These are phyloP conservation scores for Aspergillus quadrilineatus DNA, from an alignment of 2,329 filamentous ascomycete genomes.

Conservation along the genomic window DNA sequence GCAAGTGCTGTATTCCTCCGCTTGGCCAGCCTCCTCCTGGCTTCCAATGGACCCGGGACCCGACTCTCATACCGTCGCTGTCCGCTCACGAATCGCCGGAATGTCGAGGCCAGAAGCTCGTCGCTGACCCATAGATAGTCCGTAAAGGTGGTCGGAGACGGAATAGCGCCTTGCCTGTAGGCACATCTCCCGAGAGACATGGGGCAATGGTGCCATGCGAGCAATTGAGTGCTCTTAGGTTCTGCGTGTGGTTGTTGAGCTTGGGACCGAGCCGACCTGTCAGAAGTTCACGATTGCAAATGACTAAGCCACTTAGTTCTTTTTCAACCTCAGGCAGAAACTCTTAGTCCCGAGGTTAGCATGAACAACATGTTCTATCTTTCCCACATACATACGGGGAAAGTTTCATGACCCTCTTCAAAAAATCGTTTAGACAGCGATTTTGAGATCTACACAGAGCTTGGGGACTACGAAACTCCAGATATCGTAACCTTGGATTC, in stretches of 20 bases:
- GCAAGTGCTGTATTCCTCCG: constrained; percentile 55
- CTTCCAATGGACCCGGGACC: constrained; percentile 63
- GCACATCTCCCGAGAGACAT: constrained; percentile 47
- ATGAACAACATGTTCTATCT: background rate
- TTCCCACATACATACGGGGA: background rate
- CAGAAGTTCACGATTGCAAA: constrained; percentile 1
- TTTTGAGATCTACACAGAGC: background rate
- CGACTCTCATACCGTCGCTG: constrained; percentile 59
- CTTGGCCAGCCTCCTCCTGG: constrained; percentile 55
- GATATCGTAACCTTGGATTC: constrained; percentile 2
- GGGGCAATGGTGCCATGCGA: constrained; percentile 22
- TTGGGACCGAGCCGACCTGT: background rate
- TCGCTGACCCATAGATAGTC: constrained; percentile 50
- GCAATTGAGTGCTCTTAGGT: constrained; percentile 23
- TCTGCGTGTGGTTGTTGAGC: constrained; percentile 8
- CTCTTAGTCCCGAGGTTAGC: background rate
- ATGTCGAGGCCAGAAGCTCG: constrained; percentile 46
- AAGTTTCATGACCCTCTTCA: too few relatives aligned
- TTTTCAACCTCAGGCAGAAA: constrained; percentile 5
- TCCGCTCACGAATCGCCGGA: constrained; percentile 47
- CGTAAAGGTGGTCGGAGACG: constrained; percentile 24
- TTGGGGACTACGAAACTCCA: background rate
- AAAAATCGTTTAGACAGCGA: background rate
- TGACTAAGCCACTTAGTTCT: constrained; percentile 26
- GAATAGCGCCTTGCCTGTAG: constrained; percentile 38